These are phyloP conservation scores for Capsella rubella DNA, from an alignment of 441 rosid species.

Conservation along the genomic window DNA sequence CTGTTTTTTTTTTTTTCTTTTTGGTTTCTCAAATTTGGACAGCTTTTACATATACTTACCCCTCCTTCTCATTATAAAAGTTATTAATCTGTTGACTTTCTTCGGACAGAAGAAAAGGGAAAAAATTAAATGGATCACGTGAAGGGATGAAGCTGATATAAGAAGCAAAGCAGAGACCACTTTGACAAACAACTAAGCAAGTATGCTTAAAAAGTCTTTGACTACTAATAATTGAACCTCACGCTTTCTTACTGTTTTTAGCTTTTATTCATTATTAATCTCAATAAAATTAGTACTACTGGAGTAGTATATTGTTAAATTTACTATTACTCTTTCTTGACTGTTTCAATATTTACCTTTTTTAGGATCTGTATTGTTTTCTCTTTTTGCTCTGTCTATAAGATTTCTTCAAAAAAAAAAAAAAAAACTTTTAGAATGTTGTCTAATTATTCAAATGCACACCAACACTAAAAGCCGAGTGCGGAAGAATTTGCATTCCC, in stretches of 20 bases:
- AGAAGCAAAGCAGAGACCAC: conserved; percentile 46
- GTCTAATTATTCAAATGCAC: conserved; percentile 8
- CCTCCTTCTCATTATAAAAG: conserved; percentile 24
- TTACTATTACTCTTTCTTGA: not conserved
- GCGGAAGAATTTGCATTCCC: not conserved
- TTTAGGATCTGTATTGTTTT: conserved; percentile 11
- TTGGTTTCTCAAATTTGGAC: conserved; percentile 9
- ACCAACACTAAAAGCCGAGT: conserved; percentile 27
- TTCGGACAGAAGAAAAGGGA: not conserved
- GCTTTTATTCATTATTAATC: not conserved
- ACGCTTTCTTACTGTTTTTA: conserved; percentile 26
- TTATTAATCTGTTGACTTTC: conserved; percentile 36
- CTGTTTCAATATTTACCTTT: conserved; percentile 14
- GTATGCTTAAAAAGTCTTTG: conserved; percentile 39
- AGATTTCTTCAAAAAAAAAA: not conserved
- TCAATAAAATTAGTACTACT: not conserved
- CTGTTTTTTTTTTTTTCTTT: not conserved
- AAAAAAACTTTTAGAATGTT: not conserved
- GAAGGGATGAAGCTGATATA: conserved; percentile 26
- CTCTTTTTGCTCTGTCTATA: conserved; percentile 1
- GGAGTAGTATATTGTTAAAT: not conserved
- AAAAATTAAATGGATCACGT: conserved; percentile 43
- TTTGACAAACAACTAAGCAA: conserved; percentile 44
- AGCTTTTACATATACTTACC: conserved; percentile 20
- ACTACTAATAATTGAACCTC: conserved; percentile 41